These are phyloP conservation scores for Sporothrix inflata DNA, from an alignment of 2,329 filamentous ascomycete species.

Conservation along the genomic window DNA sequence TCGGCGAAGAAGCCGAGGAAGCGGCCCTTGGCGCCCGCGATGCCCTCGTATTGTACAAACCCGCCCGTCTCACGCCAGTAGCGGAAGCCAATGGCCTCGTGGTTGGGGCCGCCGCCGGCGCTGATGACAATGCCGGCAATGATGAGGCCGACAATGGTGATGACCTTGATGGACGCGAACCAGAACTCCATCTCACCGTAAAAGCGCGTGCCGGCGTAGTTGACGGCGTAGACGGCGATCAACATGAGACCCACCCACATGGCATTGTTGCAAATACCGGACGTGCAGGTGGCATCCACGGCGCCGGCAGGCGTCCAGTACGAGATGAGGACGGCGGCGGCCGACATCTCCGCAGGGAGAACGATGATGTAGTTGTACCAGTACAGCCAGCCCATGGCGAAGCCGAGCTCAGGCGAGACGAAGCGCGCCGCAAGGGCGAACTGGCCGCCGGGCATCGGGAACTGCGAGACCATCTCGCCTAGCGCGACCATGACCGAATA, in stretches of 20 bases:
- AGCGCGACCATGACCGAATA: conserved; percentile 23
- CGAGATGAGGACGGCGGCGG: conserved; percentile 22
- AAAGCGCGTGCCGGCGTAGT: conserved; percentile 24
- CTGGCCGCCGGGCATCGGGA: conserved; percentile 12
- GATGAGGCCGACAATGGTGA: conserved; percentile 54
- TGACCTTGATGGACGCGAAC: conserved; percentile 47
- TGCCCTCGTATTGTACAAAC: conserved; percentile 24
- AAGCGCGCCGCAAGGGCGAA: conserved; percentile 36
- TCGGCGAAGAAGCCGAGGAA: conserved; percentile 68
- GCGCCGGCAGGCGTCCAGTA: conserved; percentile 30
- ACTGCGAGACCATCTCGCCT: conserved; percentile 24
- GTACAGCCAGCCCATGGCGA: conserved; percentile 55
- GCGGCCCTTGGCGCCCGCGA: background rate
- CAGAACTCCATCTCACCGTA: conserved; percentile 33
- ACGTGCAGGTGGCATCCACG: conserved; percentile 20
- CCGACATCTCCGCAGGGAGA: conserved; percentile 27
- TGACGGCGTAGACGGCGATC: conserved; percentile 29
- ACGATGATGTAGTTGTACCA: conserved; percentile 52
- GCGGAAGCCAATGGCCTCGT: conserved; percentile 30
- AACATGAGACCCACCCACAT: conserved; percentile 29
- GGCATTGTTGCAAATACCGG: conserved; percentile 1
- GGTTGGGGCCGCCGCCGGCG: conserved; percentile 43
- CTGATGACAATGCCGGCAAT: conserved; percentile 55
- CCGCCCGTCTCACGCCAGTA: conserved; percentile 29
- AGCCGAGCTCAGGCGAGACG: conserved; percentile 51